phyloP scores from a whole-genome alignment of 371 early-diverging fungal genomes.

The Actinomortierella ambigua region DNA sequence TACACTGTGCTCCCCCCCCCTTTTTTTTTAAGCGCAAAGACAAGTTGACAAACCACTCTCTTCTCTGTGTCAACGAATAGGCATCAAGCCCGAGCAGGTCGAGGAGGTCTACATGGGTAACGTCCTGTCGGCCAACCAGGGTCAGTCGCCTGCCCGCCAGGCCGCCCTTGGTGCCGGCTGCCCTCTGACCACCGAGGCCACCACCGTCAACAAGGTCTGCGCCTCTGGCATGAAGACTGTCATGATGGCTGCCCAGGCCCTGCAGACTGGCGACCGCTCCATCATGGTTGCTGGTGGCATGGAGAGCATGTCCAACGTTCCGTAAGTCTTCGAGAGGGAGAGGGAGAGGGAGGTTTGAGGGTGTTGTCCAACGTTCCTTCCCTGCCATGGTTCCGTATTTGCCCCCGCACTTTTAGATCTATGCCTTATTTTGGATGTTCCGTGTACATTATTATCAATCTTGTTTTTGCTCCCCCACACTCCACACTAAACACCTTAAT shows the following conservation, averaged over 20 bases:
- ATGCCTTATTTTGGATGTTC: no score
- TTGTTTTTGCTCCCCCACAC: no score
- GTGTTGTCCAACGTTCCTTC: no score
- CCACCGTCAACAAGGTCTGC: slow-evolving; percentile 98
- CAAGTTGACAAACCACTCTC: slow-evolving; percentile 1
- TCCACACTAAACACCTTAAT: no score
- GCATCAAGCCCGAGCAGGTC: slow-evolving; percentile 71
- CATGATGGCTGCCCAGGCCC: slow-evolving; percentile 43
- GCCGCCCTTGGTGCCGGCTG: slow-evolving; percentile 91
- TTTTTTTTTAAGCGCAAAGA: slow-evolving; percentile 65
- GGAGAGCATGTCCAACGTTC: slow-evolving; percentile 97
- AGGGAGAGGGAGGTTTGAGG: no score
- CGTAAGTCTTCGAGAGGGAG: slow-evolving; percentile 72
- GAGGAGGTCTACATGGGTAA: slow-evolving; percentile 90
- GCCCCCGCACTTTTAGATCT: no score
- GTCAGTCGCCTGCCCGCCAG: slow-evolving; percentile 97
- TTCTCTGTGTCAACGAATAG: slow-evolving; percentile 14
- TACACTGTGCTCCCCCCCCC: background rate
- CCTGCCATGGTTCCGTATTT: no score
- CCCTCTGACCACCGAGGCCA: slow-evolving; percentile 75
- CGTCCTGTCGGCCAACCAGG: slow-evolving; percentile 85
- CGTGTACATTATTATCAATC: no score
- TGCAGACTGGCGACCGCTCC: slow-evolving; percentile 72
- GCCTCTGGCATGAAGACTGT: slow-evolving; percentile 94
- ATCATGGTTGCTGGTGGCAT: slow-evolving; percentile 95